Evolutionary conservation across 345 rosid species (phyloP), one percentile per base, ranked within the genome.

Genomic region (Raphanus raphanistrum): DNA sequence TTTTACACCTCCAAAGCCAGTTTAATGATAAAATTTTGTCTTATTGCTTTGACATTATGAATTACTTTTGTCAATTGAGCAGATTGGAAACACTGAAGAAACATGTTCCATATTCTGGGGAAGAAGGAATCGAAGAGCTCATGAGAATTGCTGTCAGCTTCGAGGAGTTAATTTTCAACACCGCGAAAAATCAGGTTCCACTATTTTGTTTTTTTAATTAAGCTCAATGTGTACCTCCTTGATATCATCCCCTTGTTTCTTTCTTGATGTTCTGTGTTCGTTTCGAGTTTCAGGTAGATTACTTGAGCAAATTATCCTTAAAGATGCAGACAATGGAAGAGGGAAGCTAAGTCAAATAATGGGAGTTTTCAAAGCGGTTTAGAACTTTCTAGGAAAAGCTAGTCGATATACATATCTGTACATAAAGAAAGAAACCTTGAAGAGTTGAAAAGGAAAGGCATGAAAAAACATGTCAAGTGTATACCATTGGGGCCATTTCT

Each of bases 241-340:
- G 55, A 33, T 12, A 59, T 29, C 59, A 57, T 16, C 11, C 6
- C 48, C 5, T 25, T 8, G 3, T 59, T 11, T 26, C 2, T 11
- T 26, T 10, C 3, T 26, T 55, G 28, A 58, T 11, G 32, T 10
- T 26, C 32, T 27, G 21, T 64, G 54, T 58, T 26, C 32, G 35
- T 72, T 35, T 13, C 71, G 73, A 29, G 32, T 80, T 82, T 61
- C 83, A 93, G 98, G 29, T 75, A 5, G 95, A 93, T 77, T 93
- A 90, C 81, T 70, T 88, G 15, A 79, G 83, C 75, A 91, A 84
- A 76, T 85, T 93, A 80, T 88, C 95, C 7, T 25, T 85, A 79
- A 90, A 88, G 88, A 87, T 93, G 97, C 81, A 85, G 68, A 69
- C 86, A 17, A 74, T 93, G 89, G 95, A 90, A 45, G 27, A 57